Evolutionary conservation across 1,284 basidiomycete species (phyloP).

Genomic region (Pseudozyma tsukubaensis): DNA sequence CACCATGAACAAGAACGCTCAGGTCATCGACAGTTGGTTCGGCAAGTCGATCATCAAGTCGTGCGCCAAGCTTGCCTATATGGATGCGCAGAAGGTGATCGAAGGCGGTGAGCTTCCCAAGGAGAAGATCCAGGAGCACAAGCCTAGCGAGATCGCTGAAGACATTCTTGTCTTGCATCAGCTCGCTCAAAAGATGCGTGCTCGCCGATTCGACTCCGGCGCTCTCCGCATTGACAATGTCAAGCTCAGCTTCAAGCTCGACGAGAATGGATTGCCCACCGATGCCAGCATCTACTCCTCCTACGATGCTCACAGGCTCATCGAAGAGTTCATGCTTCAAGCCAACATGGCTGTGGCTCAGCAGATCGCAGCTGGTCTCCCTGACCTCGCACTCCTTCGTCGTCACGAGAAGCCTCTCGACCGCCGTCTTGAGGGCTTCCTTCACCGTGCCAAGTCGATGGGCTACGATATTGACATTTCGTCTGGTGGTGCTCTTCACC

Average conservation of each 20-base stretch:
- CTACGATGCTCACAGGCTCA: constrained; percentile 81
- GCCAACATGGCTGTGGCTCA: constrained; percentile 91
- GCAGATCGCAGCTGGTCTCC: constrained; percentile 89
- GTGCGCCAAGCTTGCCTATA: constrained; percentile 85
- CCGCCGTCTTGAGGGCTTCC: constrained; percentile 70
- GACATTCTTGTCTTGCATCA: constrained; percentile 79
- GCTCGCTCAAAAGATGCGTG: constrained; percentile 78
- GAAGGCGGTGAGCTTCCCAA: constrained; percentile 76
- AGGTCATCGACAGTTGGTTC: constrained; percentile 87
- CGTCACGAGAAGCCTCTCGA: constrained; percentile 93
- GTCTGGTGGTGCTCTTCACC: constrained; percentile 84
- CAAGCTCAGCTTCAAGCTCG: constrained; percentile 82
- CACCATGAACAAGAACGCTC: constrained; percentile 85
- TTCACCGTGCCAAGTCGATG: constrained; percentile 74
- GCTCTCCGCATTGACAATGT: constrained; percentile 80
- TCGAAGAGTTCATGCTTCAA: constrained; percentile 97
- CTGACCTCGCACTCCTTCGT: constrained; percentile 92
- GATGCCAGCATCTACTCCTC: constrained; percentile 80
- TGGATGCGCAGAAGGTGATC: constrained; percentile 82
- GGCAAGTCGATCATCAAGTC: constrained; percentile 93
- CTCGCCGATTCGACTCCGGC: constrained; percentile 82
- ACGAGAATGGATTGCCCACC: constrained; percentile 82
- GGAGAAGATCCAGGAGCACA: constrained; percentile 70
- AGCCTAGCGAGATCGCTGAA: constrained; percentile 75
- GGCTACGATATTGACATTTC: constrained; percentile 84